Evolutionary conservation across 306 rosid genomes (phyloP).

Genomic region (Glycyrrhiza uralensis): DNA sequence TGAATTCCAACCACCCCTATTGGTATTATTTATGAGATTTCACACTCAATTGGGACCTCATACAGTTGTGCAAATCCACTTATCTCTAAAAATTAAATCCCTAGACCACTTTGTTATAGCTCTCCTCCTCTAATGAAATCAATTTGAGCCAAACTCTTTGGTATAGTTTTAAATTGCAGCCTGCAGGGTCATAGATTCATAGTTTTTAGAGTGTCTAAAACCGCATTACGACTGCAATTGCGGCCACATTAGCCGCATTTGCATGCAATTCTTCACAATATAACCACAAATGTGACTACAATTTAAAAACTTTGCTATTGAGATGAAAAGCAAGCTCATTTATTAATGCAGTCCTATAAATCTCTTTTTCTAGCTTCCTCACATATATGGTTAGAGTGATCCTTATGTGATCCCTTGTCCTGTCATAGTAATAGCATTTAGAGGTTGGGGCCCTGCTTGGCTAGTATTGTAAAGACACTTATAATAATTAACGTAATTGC

Average conservation of each 20-base stretch:
- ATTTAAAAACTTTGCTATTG: too few species aligned
- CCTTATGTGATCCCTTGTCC: slow-evolving; percentile 42
- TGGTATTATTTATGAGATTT: slow-evolving; percentile 37
- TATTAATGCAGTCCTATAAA: slow-evolving; percentile 19
- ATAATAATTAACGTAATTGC: slow-evolving; percentile 27
- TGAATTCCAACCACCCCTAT: slow-evolving; percentile 38
- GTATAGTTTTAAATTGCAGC: too few species aligned
- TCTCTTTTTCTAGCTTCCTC: slow-evolving; percentile 1
- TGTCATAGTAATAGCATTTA: slow-evolving; percentile 39
- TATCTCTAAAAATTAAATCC: not conserved
- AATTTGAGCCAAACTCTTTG: not conserved
- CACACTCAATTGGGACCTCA: slow-evolving; percentile 47
- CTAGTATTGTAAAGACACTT: slow-evolving; percentile 23
- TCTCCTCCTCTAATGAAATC: not conserved
- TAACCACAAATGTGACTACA: too few species aligned
- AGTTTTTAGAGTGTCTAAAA: too few species aligned
- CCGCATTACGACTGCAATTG: too few species aligned
- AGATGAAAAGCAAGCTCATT: slow-evolving; percentile 8
- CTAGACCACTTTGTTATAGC: slow-evolving; percentile 6
- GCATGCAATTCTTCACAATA: too few species aligned
- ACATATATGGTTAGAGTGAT: slow-evolving; percentile 33
- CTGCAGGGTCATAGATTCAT: too few species aligned
- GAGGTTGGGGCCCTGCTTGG: slow-evolving; percentile 30
- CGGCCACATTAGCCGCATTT: too few species aligned
- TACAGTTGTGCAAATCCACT: slow-evolving; percentile 36